Evolutionary conservation across 2,329 filamentous ascomycete species (phyloP), one percentile per base, ranked within the genome.

Genomic region (Plenodomus lindquistii): DNA sequence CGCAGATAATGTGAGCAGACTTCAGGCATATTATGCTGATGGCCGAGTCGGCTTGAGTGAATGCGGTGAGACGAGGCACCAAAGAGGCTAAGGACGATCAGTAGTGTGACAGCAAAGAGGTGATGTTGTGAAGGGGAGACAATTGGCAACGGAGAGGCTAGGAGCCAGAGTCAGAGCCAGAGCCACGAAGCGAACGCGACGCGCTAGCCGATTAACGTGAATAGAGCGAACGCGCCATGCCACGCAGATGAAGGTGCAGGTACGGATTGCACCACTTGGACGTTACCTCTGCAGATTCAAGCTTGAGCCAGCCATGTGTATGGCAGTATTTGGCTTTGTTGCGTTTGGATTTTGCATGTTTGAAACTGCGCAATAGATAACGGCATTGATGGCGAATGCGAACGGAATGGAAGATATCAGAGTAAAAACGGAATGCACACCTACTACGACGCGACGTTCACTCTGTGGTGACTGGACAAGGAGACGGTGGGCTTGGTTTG

Each of bases 1-100:
- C 85, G 79, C 66, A 81, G 79, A 63, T 79, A 90, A 69, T 82
- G 89, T 55, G 72, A 79, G 76, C 87, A 90, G 46, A 87, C 65
- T 31, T 8, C 9, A 22, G 66, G 63, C 77, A 78, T 74, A 37
- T 44, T 42, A 40, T 37, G 17, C 18, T 20, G 20, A 35, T 46
- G 41, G 40, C 27, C 38, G 29, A 48, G 18, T 35, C 1, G 18
- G 20, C 35, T 4, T 11, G 43, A 19, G 20, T 19, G 15, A 3
- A 37, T 29, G 13, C 31, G 16, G 38, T 37, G 7, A n/a, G 16
- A 7, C 41, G 51, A 35, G 1, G 37, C 31, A 38, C 43, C 43
- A 19, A 54, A 50, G 34, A 50, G 38, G 45, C 61, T 67, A 41
- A 24, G 20, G 15, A 16, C 24, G 48, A 40, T 60, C 44, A 59